Base-by-base conservation (phyloP, 2,329 filamentous ascomycete species). In the Scorias spongiosa region DNA sequence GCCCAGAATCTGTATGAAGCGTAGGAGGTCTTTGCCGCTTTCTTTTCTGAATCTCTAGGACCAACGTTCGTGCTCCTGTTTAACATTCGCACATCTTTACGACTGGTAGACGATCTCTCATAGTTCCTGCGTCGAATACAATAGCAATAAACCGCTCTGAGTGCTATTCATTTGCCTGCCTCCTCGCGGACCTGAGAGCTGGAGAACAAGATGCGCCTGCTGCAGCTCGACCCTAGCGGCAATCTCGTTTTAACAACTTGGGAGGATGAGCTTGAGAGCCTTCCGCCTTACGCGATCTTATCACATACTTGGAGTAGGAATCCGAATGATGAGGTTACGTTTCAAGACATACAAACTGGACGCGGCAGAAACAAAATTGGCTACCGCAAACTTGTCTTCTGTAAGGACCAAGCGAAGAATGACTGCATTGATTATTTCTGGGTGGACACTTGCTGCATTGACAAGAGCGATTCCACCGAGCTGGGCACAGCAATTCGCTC, bases 241-340 rank as follows among this genome's bases (percentile, higher is more conserved):
- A n/a, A 9, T 32, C 29, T 10, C n/a, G 29, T n/a, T 10, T n/a
- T 32, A n/a, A n/a, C 29, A 32, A 32, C 29, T 10, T 32, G 9
- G n/a, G 29, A 9, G 29, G 9, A 10, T n/a, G 29, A 32, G 9
- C 9, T 10, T 32, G 29, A 32, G 9, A 9, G n/a, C 29, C 29
- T 32, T 32, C 29, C 29, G n/a, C 41, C 32, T 10, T 56, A 62
- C 45, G 59, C 57, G 5, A 62, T 63, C 40, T 55, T 63, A 9
- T 63, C 58, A 15, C 60, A 63, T 48, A 55, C 51, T 42, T 62
- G 58, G 59, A 32, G 9, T 10, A n/a, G n/a, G 29, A 41, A 46
- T n/a, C 57, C n/a, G n/a, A n/a, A n/a, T n/a, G n/a, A 51, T 2
- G 60, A 63, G 45, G 54, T 61, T 9, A 44, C 51, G 0, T 54